Evolutionary conservation across 2,329 filamentous ascomycete genomes (phyloP).

Genomic region (Paramyrothecium sp.): DNA sequence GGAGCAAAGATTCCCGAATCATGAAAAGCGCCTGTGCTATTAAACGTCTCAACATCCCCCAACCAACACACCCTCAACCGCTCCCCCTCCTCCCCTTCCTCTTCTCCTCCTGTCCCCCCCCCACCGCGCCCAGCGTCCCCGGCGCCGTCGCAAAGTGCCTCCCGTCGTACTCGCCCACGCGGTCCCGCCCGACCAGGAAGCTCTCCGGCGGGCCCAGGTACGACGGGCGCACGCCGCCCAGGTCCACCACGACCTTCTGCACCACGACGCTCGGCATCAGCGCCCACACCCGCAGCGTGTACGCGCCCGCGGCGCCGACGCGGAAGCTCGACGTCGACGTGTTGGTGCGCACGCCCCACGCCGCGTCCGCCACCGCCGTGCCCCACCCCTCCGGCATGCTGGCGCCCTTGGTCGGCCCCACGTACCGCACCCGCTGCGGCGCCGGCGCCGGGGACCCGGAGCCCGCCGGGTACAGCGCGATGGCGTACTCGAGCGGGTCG

Average conservation of each 20-base stretch:
- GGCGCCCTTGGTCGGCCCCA: slow-evolving; percentile 37
- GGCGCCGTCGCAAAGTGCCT: slow-evolving; percentile 32
- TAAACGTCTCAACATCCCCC: too few relatives aligned
- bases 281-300: slow-evolving; percentile 50
- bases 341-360: slow-evolving; percentile 43
- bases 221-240: slow-evolving; percentile 52
- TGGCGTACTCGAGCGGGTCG: slow-evolving; percentile 49
- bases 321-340: slow-evolving; percentile 44
- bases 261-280: slow-evolving; percentile 51
- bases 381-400: slow-evolving; percentile 41
- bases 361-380: slow-evolving; percentile 40
- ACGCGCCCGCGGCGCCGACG: slow-evolving; percentile 38
- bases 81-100: not conserved
- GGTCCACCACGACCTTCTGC: slow-evolving; percentile 55
- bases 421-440: slow-evolving; percentile 36
- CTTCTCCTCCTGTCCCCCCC: not conserved
- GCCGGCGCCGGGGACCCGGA: slow-evolving; percentile 20
- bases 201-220: slow-evolving; percentile 59
- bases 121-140: slow-evolving; percentile 6
- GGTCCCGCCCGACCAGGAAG: slow-evolving; percentile 41
- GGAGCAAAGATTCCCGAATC: too few relatives aligned
- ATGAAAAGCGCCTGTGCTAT: too few relatives aligned
- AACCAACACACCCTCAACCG: too few relatives aligned
- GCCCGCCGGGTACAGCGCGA: slow-evolving; percentile 42
- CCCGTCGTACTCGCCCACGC: slow-evolving; percentile 31